Evolutionary conservation across 148 eudicot genomes (phyloP), one percentile per base, ranked within the genome.

Genomic region (Fagopyrum homotropicum): DNA sequence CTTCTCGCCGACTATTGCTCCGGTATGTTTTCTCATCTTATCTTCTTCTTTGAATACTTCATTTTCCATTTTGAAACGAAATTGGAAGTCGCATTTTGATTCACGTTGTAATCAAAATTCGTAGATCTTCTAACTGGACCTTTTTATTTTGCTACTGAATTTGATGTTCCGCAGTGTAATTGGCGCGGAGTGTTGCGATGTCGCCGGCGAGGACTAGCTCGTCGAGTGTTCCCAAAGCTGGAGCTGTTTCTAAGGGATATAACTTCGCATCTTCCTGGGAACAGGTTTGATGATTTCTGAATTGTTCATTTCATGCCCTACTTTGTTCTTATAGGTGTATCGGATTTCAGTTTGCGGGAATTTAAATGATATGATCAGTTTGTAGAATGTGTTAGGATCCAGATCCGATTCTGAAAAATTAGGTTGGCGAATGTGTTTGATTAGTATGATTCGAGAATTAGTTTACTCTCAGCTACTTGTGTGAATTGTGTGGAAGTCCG

Each of bases 211-310:
- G 69, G 80, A 76, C 72, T 12, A 78, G 69, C 68, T 77, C 85
- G 46, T 12, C 90, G 11, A 30, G 76, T 40, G 75, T 82, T 26
- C 91, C 93, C 14, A 94, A 69, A 76, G 82, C 91, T 4, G 98
- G 88, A 52, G 98, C 98, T 50, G 77, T 90, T 56, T 90, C 98
- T 26, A 87, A 75, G 80, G 97, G 97, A 69, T 94, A 94, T 81
- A 90, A 90, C 79, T 94, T 94, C 70, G 93, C 93, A 76, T 94
- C 97, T 63, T 77, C 85, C 46, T 94, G 98, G 98, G 98, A 94
- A 85, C 97, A 94, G 96, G 98, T 94, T 72, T 47, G 30, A 46
- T 9, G 35, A 7, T 47, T 35, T 72, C 51, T 1, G 6, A n/a
- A 16, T 9, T 45, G 8, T 69, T 43, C 49, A 4, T 76, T 70